Evolutionary conservation across 306 rosid species (phyloP), one percentile per base, ranked within the genome.

Genomic region (Cicer cuneatum): DNA sequence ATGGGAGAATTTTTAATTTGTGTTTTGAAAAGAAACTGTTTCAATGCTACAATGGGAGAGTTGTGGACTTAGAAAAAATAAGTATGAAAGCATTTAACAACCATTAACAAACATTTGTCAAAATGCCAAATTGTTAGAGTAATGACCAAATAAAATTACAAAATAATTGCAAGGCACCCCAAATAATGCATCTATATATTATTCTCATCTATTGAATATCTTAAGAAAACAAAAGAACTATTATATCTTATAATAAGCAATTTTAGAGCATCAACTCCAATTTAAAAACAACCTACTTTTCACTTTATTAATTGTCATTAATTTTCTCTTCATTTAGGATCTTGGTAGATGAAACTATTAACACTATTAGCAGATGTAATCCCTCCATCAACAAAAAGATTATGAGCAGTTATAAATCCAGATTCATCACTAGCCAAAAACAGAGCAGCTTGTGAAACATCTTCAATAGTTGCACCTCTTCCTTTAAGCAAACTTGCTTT

Each of bases 301-400:
- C 45, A 43, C 12, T 45, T 72, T 79, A 46, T 48, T 54, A 7
- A 40, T 21, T 29, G 10, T 49, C 10, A 15, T 21, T 49, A 40
- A 6, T 37, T 35, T 15, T 45, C 15, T 15, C 19, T 10, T 67
- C 76, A 66, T 24, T 82, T 59, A 14, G 67, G 60, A 10, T 71
- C 71, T 61, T 85, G 87, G 63, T 86, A 90, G 14, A 92, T 83
- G 76, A 82, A 82, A 73, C 87, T 80, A 85, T 90, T 69, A 56
- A 6, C 7, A 54, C 82, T 71, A 72, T n/a, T 37, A 42, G 90
- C 96, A 53, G 82, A 74, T 4, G 96, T 90, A 76, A 71, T 77
- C 59, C 98, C 98, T 2, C 98, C 98, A 73, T 93, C 98, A 7
- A 93, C 81, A 40, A 81, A 86, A 51, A 93, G 94, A 70, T 78